Conservation (phyloP, 495 filamentous ascomycete genomes). For the Aspergillus conjunctus region DNA sequence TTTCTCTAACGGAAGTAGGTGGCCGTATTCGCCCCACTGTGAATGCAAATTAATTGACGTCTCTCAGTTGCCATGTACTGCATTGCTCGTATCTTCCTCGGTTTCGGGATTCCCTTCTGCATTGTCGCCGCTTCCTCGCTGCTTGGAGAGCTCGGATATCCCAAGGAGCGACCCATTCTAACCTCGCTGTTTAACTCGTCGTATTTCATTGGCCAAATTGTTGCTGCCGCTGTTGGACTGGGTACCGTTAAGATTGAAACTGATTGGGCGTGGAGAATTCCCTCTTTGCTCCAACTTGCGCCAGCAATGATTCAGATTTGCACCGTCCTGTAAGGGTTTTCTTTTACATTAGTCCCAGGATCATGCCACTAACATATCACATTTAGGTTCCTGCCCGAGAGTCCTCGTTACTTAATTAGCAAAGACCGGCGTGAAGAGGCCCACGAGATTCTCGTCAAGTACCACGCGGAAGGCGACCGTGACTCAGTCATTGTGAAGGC, state of each 20-base stretch:
- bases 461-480: conserved; percentile 61
- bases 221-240: conserved; percentile 58
- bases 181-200: conserved; percentile 69
- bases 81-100: conserved; percentile 64
- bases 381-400: conserved; percentile 57
- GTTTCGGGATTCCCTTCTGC: conserved; percentile 65
- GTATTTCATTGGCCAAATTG: conserved; percentile 64
- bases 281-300: conserved; percentile 58
- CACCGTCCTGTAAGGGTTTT: conserved; percentile 42
- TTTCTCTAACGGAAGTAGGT: conserved; percentile 32
- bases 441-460: conserved; percentile 56
- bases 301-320: conserved; percentile 35
- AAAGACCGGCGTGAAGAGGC: conserved; percentile 63
- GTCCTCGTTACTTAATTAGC: conserved; percentile 60
- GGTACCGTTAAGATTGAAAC: conserved; percentile 57
- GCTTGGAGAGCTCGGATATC: conserved; percentile 67
- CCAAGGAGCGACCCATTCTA: conserved; percentile 65
- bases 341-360: neutral
- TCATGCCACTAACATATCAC: conserved; percentile 2
- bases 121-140: conserved; percentile 65
- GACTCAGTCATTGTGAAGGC: conserved; percentile 57
- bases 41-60: conserved; percentile 25
- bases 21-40: neutral
- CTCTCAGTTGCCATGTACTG: conserved; percentile 61
- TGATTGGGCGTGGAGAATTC: conserved; percentile 68